Evolutionary conservation across 2,329 filamentous ascomycete genomes (phyloP).

Genomic region (Fusarium veterinarium): DNA sequence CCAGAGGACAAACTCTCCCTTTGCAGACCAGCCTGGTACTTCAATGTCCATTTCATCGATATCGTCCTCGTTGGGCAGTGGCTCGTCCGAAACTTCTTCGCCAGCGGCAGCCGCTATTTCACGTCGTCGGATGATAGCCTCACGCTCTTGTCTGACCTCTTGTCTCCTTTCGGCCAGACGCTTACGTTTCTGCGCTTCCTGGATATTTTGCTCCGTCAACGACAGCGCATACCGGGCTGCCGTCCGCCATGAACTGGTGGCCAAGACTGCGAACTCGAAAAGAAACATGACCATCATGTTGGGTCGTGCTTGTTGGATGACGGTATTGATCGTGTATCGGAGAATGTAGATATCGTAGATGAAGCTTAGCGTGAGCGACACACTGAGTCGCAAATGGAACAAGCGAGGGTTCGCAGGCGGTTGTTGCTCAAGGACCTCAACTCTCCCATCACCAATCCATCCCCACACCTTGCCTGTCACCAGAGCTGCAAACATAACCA

Average conservation of each 20-base stretch:
- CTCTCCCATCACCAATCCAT: slow-evolving; percentile 95
- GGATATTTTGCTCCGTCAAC: slow-evolving; percentile 79
- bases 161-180: slow-evolving; percentile 75
- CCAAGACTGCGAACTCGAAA: slow-evolving; percentile 93
- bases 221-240: slow-evolving; percentile 81
- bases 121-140: slow-evolving; percentile 62
- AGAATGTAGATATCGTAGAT: slow-evolving; percentile 84
- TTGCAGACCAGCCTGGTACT: slow-evolving; percentile 95
- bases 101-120: slow-evolving; percentile 61
- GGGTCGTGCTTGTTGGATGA: slow-evolving; percentile 87
- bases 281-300: slow-evolving; percentile 99
- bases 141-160: slow-evolving; percentile 72
- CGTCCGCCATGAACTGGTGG: slow-evolving; percentile 83
- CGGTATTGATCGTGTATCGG: slow-evolving; percentile 81
- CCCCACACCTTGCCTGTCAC: slow-evolving; percentile 97
- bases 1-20: slow-evolving; percentile 91
- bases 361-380: slow-evolving; percentile 83
- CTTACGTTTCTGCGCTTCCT: slow-evolving; percentile 77
- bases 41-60: slow-evolving; percentile 95
- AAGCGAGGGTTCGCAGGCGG: slow-evolving; percentile 87
- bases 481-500: slow-evolving; percentile 94
- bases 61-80: slow-evolving; percentile 75
- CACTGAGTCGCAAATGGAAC: slow-evolving; percentile 85
- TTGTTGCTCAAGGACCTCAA: slow-evolving; percentile 95
- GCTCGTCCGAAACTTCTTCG: slow-evolving; percentile 68